phyloP scores from a whole-genome alignment of 768 basidiomycete genomes.

The Kwoniella mangroviensis region DNA sequence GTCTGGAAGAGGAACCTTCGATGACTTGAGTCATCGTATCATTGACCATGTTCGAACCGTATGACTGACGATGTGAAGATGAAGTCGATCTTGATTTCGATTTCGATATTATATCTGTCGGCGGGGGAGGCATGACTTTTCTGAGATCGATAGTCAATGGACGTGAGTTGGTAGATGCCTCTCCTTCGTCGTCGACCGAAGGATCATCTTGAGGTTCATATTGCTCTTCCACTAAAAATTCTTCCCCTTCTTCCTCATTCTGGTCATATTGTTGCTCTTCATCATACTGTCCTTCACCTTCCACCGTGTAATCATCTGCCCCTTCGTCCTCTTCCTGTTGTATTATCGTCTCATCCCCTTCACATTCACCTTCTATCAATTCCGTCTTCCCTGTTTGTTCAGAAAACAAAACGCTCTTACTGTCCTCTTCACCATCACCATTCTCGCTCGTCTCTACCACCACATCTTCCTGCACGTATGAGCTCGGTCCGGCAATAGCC shows the following conservation, averaged over 20 bases:
- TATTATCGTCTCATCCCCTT: constrained; percentile 3
- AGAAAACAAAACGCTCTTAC: constrained; percentile 24
- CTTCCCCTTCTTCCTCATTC: not conserved
- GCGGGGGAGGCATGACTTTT: constrained; percentile 27
- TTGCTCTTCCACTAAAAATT: constrained; percentile 10
- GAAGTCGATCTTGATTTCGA: constrained; percentile 18
- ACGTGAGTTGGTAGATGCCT: not conserved
- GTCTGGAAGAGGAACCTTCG: constrained; percentile 5
- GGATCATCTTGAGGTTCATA: constrained; percentile 12
- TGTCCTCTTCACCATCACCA: constrained; percentile 18
- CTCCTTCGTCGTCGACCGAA: not conserved
- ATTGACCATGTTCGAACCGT: not conserved
- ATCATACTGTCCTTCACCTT: constrained; percentile 4
- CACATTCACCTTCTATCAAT: constrained; percentile 1
- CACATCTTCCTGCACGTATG: constrained; percentile 12
- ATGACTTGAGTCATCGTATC: constrained; percentile 27
- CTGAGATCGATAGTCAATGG: constrained; percentile 16
- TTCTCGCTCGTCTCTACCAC: constrained; percentile 16
- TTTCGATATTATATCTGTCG: constrained; percentile 15
- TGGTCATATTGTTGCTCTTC: not conserved
- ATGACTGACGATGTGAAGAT: constrained; percentile 7
- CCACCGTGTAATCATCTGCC: not conserved
- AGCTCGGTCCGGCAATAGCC: constrained; percentile 19
- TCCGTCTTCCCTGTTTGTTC: constrained; percentile 23
- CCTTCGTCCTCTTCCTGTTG: not conserved